Conservation (phyloP, 2,329 filamentous ascomycete genomes). For the Cladosporium austrohemisphaericum region DNA sequence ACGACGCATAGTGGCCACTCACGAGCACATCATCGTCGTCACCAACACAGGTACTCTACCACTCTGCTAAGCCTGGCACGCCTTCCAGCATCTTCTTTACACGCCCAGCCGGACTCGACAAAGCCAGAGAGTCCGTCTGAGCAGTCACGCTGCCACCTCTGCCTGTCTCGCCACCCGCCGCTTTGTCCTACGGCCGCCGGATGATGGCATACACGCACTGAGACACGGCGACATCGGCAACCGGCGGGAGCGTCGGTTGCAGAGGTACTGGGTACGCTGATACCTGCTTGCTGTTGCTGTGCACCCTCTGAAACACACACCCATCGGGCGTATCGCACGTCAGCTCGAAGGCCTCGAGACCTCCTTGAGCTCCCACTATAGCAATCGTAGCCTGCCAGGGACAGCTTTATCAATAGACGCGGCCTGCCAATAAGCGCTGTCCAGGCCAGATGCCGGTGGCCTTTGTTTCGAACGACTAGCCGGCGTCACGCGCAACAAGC, state of each 20-base stretch:
- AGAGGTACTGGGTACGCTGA: not conserved
- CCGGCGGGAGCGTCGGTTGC: not conserved
- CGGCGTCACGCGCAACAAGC: conserved; percentile 5
- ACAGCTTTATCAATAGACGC: conserved; percentile 5
- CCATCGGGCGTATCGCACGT: conserved; percentile 5
- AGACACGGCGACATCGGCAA: conserved; percentile 7
- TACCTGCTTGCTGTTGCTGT: conserved; percentile 7
- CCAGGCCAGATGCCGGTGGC: conserved; percentile 1
- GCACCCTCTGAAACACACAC: conserved; percentile 9
- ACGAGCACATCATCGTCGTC: conserved; percentile 6
- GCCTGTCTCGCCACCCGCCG: not conserved
- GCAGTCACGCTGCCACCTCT: not conserved
- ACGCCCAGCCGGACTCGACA: not conserved
- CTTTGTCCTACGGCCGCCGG: not conserved
- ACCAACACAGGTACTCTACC: too few relatives aligned
- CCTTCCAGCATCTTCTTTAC: not conserved
- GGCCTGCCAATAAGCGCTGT: not conserved
- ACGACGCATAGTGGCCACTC: not conserved
- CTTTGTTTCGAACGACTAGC: conserved; percentile 7
- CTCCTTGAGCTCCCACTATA: conserved; percentile 3
- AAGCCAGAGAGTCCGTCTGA: too few relatives aligned
- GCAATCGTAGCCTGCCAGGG: not conserved
- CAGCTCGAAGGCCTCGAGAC: conserved; percentile 1
- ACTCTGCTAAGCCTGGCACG: too few relatives aligned
- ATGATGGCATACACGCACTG: not conserved